phyloP scores from a whole-genome alignment of 108 stramenopile genomes.

The Nitzschia putrida region DNA sequence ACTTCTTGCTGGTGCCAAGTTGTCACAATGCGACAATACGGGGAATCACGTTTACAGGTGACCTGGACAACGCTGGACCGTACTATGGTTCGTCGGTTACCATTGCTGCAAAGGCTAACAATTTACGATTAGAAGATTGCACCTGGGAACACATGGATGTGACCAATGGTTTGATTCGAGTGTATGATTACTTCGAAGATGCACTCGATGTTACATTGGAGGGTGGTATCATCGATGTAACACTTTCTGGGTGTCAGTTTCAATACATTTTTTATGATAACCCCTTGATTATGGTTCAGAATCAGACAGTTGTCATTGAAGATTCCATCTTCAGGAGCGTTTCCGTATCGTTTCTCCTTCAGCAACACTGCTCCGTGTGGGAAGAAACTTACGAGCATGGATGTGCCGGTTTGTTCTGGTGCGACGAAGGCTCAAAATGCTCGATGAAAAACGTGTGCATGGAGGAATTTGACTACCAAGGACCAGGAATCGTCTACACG shows the following conservation, averaged over 20 bases:
- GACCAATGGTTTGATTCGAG: constrained; percentile 5
- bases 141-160: constrained; percentile 5
- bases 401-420: constrained; percentile 4
- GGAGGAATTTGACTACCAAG: background rate
- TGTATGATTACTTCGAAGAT: background rate
- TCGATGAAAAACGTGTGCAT: constrained; percentile 8
- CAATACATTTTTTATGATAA: constrained; percentile 13
- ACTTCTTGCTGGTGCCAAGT: background rate
- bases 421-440: background rate
- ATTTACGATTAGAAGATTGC: constrained; percentile 23
- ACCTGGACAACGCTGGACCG: background rate
- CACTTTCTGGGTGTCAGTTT: constrained; percentile 16
- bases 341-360: background rate
- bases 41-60: constrained; percentile 20
- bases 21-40: constrained; percentile 3
- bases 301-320: constrained; percentile 4
- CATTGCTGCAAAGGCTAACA: constrained; percentile 1
- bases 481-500: background rate
- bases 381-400: background rate
- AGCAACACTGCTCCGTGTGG: background rate
- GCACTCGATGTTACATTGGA: background rate
- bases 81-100: constrained; percentile 4
- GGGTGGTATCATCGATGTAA: constrained; percentile 1
- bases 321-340: constrained; percentile 6
- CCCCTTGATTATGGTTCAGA: constrained; percentile 1